Conservation (phyloP, 1,284 basidiomycete species). For the Ceratobasidium sp. region DNA sequence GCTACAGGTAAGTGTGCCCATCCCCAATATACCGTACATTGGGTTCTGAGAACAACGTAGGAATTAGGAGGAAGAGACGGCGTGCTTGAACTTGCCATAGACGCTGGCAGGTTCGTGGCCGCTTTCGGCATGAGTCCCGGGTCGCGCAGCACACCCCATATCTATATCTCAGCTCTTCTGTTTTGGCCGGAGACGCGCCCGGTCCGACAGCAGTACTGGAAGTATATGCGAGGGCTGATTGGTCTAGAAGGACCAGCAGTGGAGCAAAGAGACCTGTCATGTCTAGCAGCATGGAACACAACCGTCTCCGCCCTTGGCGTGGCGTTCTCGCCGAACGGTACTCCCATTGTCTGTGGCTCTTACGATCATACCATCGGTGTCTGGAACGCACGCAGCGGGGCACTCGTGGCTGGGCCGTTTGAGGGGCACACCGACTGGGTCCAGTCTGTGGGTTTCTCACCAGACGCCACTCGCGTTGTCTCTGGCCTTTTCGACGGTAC, state of each 20-base stretch:
- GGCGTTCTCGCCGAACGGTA: neutral
- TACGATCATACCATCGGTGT: constrained; percentile 8
- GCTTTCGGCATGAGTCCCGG: neutral
- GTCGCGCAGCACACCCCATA: neutral
- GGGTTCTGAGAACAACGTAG: no score
- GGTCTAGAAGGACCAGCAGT: neutral
- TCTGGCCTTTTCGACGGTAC: neutral
- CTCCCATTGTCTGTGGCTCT: neutral
- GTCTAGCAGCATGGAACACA: neutral
- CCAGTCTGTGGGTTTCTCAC: constrained; percentile 15
- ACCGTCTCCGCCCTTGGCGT: neutral
- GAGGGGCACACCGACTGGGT: neutral
- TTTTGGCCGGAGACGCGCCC: neutral
- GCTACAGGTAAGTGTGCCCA: neutral
- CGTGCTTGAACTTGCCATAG: neutral
- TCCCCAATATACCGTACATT: neutral
- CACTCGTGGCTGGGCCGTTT: constrained; percentile 23
- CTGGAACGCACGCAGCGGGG: constrained; percentile 12
- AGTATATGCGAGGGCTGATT: neutral
- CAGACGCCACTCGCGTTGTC: constrained; percentile 21
- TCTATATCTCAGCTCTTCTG: neutral
- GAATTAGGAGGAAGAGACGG: neutral
- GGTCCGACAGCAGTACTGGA: neutral
- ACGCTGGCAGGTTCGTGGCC: neutral
- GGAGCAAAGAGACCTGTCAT: neutral